Evolutionary conservation across 441 rosid species (phyloP), one percentile per base, ranked within the genome.

Genomic region (Aleurites moluccanus): DNA sequence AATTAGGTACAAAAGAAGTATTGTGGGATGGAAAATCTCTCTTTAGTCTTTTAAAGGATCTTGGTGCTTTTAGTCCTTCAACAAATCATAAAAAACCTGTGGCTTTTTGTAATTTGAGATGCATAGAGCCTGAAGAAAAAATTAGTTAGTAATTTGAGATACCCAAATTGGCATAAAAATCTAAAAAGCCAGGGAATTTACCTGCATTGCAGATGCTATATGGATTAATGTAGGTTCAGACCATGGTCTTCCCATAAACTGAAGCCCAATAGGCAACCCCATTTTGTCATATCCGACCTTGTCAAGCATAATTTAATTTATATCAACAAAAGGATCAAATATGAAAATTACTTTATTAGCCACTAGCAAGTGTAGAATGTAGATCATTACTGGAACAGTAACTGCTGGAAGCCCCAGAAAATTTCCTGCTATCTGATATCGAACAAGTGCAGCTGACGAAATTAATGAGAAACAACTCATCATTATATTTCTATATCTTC

Each of bases 211-310:
- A 63, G 33, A 82, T 61, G 92, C 92, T 63, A 88, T 59, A 4
- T 85, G 90, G 73, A 91, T 78, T 63, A 89, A 59, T 33, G 90
- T 89, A 20, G 93, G 55, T 61, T 91, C 96, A 33, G 91, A 89
- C 96, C 96, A 89, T 21, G 96, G 96, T 82, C 73, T 88, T 70
- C 96, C 96, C 0, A 89, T 88, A 63, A 91, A 88, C 62, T 91
- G 96, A 50, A 91, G 87, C 42, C 96, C 92, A 44, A 91, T 87
- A 3, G 96, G 96, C 82, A 91, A 72, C 5, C 93, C 90, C 30
- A 67, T 80, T 30, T 78, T 74, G 81, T 91, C 96, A 78, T 89
- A 91, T 82, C 96, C 93, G 45, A 91, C 87, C 96, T 21, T 13
- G 59, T 61, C 16, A 25, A 18, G 5, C 16, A 33, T 49, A 59